These are phyloP conservation scores for Apiospora saccharicola DNA, from an alignment of 2,329 filamentous ascomycete genomes.

Conservation along the genomic window DNA sequence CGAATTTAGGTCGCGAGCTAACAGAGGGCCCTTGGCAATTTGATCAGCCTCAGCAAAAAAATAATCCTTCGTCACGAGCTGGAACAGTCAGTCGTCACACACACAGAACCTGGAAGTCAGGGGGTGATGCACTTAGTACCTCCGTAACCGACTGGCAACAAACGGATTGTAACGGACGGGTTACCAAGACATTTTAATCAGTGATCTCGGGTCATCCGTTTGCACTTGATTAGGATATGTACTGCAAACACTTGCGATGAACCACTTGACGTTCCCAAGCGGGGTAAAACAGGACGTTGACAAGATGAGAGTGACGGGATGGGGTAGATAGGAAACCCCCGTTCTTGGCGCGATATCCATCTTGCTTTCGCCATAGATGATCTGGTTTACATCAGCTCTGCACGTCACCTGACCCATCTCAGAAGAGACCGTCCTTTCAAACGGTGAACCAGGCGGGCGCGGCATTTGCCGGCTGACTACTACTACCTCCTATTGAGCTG, in stretches of 20 bases:
- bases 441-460: neutral
- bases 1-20: neutral
- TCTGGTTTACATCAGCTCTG: neutral
- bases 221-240: neutral
- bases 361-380: neutral
- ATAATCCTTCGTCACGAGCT: neutral
- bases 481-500: neutral
- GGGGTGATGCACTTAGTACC: neutral
- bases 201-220: neutral
- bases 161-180: neutral
- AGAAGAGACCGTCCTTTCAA: neutral
- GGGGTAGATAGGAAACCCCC: neutral
- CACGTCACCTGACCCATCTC: constrained; percentile 4
- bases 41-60: neutral
- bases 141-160: neutral
- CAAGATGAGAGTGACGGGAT: neutral
- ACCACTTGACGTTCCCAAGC: constrained; percentile 14
- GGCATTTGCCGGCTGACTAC: neutral
- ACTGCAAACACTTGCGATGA: neutral
- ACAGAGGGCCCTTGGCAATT: neutral
- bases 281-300: neutral
- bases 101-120: neutral
- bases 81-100: constrained; percentile 2
- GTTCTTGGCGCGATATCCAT: constrained; percentile 14
- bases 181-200: neutral